Evolutionary conservation across 1,284 basidiomycete species (phyloP), one percentile per base, ranked within the genome.

Genomic region (Wallemia hederae): DNA sequence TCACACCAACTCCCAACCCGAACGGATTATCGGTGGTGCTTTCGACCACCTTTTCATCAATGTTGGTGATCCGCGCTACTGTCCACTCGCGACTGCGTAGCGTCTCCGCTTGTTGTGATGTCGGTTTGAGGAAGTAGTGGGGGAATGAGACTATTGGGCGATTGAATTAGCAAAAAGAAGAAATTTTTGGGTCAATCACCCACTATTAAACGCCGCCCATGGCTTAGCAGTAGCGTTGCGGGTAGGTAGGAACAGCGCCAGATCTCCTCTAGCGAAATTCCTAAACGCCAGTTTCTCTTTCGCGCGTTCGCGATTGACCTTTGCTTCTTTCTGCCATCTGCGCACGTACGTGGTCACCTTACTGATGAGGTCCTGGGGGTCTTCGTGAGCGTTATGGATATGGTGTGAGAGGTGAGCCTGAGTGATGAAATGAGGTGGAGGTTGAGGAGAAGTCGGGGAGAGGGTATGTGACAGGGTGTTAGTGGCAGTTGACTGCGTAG

Each of bases 131-230:
- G 74, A 98, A 98, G 72, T 92, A 92, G 72, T 97, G 92, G 31
- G 92, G 92, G 70, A 88, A 91, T 3, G 85, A 89, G 5, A 94
- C 87, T 88, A 66, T 27, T 60, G 64, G 24, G 27, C 63, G 64
- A 62, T 62, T 62, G 63, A 63, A 71, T 70, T 66, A 64, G 71
- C 27, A 57, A 11, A n/a, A 15, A 24, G 22, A 27, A 25, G 58
- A 15, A 34, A 27, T 5, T 7, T 31, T 7, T 17, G 29, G 17
- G 17, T n/a, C 31, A 22, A 31, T 5, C 24, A 60, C 78, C 63
- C 67, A 83, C 83, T 83, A 71, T 94, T 94, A 72, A 94, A 94
- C 19, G 89, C 90, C n/a, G 90, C 90, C 89, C 89, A 96, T 0
- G 87, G 85, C 68, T 88, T 88, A 39, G 83, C 82, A 1, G 86